phyloP scores from a whole-genome alignment of 75 land plant species.

The Isoetes taiwanensis region DNA sequence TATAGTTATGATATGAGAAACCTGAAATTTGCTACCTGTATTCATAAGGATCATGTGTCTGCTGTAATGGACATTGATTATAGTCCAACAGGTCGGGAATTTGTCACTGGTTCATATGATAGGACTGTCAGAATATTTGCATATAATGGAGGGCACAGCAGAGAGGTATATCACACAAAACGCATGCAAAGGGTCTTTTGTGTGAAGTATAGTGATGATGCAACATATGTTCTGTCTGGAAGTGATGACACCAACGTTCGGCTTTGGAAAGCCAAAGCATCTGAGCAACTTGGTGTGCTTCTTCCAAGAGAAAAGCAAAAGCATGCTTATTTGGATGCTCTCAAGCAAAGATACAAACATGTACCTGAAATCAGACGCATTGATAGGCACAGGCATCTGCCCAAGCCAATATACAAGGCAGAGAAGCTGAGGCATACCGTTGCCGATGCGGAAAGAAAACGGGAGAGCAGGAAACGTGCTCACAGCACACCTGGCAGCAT shows the following conservation, averaged over 20 bases:
- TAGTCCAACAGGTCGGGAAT: constrained; percentile 93
- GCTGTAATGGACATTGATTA: constrained; percentile 97
- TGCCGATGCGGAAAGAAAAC: constrained; percentile 47
- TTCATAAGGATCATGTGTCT: constrained; percentile 90
- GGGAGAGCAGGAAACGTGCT: constrained; percentile 57
- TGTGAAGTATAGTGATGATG: constrained; percentile 83
- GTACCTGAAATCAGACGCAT: constrained; percentile 78
- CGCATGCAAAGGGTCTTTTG: constrained; percentile 96
- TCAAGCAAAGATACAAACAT: constrained; percentile 74
- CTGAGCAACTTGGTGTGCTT: constrained; percentile 94
- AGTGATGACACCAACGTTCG: constrained; percentile 96
- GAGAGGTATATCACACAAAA: constrained; percentile 90
- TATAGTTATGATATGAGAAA: constrained; percentile 83
- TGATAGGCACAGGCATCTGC: constrained; percentile 87
- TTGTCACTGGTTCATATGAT: constrained; percentile 97
- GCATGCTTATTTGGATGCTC: constrained; percentile 71
- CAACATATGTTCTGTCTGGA: constrained; percentile 74
- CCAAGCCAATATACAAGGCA: constrained; percentile 83
- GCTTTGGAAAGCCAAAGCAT: constrained; percentile 92
- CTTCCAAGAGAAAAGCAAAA: constrained; percentile 82
- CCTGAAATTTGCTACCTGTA: constrained; percentile 56
- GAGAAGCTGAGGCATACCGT: constrained; percentile 45
- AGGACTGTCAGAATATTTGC: constrained; percentile 89
- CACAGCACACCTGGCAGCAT: constrained; percentile 84
- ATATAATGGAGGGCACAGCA: constrained; percentile 88